These are phyloP conservation scores for Cornus suecica DNA, from an alignment of 148 eudicot species.

Conservation along the genomic window DNA sequence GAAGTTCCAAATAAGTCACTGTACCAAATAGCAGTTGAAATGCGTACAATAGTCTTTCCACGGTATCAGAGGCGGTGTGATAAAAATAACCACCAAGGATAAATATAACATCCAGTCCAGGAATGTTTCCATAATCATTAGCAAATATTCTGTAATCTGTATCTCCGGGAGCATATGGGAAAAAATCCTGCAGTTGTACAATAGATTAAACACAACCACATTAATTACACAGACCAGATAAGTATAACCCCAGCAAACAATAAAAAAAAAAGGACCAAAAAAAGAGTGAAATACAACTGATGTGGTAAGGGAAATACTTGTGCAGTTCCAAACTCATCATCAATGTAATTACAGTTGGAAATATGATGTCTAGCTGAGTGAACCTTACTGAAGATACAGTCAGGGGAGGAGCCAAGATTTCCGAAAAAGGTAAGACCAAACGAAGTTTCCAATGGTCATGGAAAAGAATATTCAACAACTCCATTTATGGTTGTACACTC, in stretches of 20 bases:
- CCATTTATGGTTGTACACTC: not conserved
- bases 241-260: not conserved
- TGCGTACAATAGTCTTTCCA: conserved; percentile 92
- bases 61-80: conserved; percentile 85
- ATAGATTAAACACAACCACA: not conserved
- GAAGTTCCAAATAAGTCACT: conserved; percentile 18
- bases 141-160: conserved; percentile 98
- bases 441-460: not conserved
- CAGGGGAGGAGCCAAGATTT: too few relatives aligned
- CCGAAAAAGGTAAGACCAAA: too few relatives aligned
- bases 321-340: not conserved
- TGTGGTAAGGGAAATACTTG: not conserved
- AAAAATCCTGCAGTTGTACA: conserved; percentile 67
- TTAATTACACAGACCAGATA: not conserved
- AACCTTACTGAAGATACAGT: not conserved
- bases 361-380: not conserved
- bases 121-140: conserved; percentile 75
- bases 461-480: not conserved
- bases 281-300: not conserved
- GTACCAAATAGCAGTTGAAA: conserved; percentile 30
- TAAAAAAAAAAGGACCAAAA: not conserved
- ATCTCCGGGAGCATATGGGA: conserved; percentile 84
- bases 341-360: not conserved
- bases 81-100: conserved; percentile 91
- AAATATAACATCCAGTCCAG: conserved; percentile 92